Percentiles rank a stretch among this genome's conserved stretches.
Evolutionary conservation across 345 rosid genomes (phyloP).

Genomic region (Populus alba): DNA sequence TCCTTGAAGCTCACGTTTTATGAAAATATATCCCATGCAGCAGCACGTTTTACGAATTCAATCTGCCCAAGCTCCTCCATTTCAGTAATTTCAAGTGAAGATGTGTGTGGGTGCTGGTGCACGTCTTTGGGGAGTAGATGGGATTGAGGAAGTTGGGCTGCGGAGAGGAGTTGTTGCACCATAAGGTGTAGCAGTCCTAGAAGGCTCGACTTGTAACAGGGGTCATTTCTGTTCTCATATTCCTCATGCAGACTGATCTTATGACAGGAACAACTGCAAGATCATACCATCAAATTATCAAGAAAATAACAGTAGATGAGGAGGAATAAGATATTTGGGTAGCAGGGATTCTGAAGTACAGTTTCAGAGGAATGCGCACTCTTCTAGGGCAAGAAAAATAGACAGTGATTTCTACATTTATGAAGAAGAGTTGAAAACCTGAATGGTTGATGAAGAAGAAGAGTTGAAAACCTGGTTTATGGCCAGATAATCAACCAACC

Average conservation of each 20-base stretch:
- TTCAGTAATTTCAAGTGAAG: no score
- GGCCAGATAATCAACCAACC: background rate
- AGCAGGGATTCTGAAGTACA: background rate
- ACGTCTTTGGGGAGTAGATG: constrained; percentile 60
- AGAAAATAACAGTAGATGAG: background rate
- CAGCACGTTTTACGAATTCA: no score
- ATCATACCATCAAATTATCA: background rate
- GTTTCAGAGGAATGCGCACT: background rate
- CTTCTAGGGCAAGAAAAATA: background rate
- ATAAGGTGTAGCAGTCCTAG: constrained; percentile 63
- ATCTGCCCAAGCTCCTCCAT: no score
- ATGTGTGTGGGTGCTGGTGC: constrained; percentile 48
- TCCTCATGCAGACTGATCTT: constrained; percentile 74
- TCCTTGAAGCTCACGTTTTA: no score
- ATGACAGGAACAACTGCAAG: constrained; percentile 51
- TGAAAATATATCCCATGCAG: no score
- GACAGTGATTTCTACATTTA: background rate
- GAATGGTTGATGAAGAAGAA: background rate
- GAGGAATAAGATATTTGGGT: background rate
- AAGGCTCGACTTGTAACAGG: constrained; percentile 75
- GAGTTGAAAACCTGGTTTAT: background rate
- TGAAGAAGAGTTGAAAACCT: background rate
- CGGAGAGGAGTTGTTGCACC: constrained; percentile 66
- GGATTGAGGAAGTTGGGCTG: constrained; percentile 67
- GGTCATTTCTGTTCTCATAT: constrained; percentile 86